phyloP scores from a whole-genome alignment of 495 filamentous ascomycete genomes.

The Neurospora sp. region DNA sequence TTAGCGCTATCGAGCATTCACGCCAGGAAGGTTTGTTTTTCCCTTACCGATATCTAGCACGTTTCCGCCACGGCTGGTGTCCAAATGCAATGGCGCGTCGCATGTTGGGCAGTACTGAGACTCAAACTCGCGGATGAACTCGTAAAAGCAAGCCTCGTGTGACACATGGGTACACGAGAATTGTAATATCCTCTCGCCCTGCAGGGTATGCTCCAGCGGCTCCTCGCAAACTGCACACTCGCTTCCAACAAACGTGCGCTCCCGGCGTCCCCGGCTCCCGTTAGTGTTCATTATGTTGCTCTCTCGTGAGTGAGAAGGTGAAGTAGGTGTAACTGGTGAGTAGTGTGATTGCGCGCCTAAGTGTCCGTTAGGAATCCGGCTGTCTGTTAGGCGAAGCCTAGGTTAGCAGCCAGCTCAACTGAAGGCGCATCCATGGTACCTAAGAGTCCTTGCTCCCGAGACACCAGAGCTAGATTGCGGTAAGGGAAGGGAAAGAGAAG shows the following conservation, averaged over 20 bases:
- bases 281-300: constrained; percentile 65
- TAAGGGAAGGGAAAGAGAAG: not conserved
- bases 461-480: not conserved
- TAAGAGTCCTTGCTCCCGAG: not conserved
- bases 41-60: constrained; percentile 77
- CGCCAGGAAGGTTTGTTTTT: not conserved
- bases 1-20: constrained; percentile 2
- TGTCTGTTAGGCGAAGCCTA: constrained; percentile 16
- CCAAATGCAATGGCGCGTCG: constrained; percentile 83
- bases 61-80: constrained; percentile 92
- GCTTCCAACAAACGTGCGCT: constrained; percentile 89
- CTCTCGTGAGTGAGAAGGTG: constrained; percentile 25
- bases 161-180: constrained; percentile 94
- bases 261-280: constrained; percentile 68
- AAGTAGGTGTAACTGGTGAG: constrained; percentile 31
- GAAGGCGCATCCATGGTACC: constrained; percentile 4
- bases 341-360: constrained; percentile 35
- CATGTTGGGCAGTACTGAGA: constrained; percentile 93
- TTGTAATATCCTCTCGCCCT: constrained; percentile 89
- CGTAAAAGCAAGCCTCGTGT: constrained; percentile 98
- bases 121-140: constrained; percentile 92
- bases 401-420: not conserved
- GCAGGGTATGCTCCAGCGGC: constrained; percentile 89
- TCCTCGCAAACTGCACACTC: constrained; percentile 97
- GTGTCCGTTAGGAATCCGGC: constrained; percentile 28